phyloP scores from a whole-genome alignment of 257 asterid species.

The Gentiana dahurica region DNA sequence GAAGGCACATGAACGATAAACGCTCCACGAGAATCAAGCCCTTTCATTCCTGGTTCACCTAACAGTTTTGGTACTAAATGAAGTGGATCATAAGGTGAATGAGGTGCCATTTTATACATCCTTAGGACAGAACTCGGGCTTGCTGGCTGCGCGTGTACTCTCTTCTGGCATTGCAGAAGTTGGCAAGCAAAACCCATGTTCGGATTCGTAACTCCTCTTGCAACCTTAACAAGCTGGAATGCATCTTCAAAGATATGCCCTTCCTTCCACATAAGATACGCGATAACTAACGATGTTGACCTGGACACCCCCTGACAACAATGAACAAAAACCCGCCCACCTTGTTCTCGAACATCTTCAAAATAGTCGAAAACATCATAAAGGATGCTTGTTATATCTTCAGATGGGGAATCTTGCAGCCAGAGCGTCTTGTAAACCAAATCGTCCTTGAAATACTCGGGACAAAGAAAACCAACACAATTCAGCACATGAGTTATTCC shows the following conservation, averaged over 20 bases:
- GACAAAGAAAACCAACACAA: constrained; percentile 80
- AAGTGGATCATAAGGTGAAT: constrained; percentile 87
- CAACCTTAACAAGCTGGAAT: constrained; percentile 66
- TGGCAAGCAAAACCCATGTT: constrained; percentile 93
- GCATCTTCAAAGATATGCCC: constrained; percentile 80
- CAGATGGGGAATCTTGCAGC: constrained; percentile 89
- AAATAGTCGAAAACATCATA: constrained; percentile 90
- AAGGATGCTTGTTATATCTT: constrained; percentile 84
- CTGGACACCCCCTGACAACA: constrained; percentile 93
- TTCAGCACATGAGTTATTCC: constrained; percentile 92
- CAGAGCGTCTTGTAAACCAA: constrained; percentile 83
- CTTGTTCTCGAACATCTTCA: constrained; percentile 78
- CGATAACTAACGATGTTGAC: constrained; percentile 89
- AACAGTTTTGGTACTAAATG: constrained; percentile 46
- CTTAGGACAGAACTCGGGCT: constrained; percentile 70
- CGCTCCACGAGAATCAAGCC: constrained; percentile 86
- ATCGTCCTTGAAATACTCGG: constrained; percentile 72
- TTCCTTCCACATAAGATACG: constrained; percentile 93
- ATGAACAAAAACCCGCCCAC: constrained; percentile 85
- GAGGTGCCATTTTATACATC: constrained; percentile 84
- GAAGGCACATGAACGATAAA: constrained; percentile 74
- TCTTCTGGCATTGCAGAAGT: constrained; percentile 51
- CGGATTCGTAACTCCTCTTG: constrained; percentile 85
- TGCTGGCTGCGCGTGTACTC: constrained; percentile 85
- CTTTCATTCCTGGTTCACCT: constrained; percentile 31